phyloP scores from a whole-genome alignment of 148 eudicot species.

The Rhododendron simsii region DNA sequence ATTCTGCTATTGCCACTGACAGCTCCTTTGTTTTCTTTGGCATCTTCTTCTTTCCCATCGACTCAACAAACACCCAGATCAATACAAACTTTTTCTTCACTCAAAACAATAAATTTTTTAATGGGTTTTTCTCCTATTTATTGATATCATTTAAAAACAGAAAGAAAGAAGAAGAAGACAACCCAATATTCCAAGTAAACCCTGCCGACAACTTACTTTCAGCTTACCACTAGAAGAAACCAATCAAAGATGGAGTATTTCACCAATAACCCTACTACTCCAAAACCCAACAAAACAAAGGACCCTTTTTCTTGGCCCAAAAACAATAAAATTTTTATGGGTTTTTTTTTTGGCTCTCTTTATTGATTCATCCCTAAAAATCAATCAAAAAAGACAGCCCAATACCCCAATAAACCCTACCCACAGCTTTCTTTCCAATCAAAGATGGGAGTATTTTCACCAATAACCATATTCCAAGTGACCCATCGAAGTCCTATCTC shows the following conservation, averaged over 20 bases:
- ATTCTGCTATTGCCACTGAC: constrained; percentile 35
- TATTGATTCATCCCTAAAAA: neutral
- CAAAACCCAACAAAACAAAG: neutral
- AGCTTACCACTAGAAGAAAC: neutral
- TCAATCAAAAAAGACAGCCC: neutral
- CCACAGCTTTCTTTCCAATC: neutral
- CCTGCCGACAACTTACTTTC: neutral
- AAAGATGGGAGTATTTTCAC: neutral
- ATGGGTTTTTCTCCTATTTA: neutral
- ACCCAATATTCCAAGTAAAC: neutral
- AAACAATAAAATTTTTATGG: neutral
- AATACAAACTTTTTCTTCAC: neutral
- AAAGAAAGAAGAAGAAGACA: neutral
- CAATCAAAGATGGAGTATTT: neutral
- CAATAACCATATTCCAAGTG: neutral
- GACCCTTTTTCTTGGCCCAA: neutral
- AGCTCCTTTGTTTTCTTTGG: constrained; percentile 32
- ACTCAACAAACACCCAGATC: constrained; percentile 9
- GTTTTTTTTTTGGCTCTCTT: neutral
- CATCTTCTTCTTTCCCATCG: constrained; percentile 40
- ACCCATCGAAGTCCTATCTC: neutral
- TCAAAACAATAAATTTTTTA: neutral
- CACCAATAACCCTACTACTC: neutral
- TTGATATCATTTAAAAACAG: neutral
- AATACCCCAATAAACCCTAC: neutral